Base-by-base conservation (phyloP, 345 rosid genomes). In the Populus ilicifolia region DNA sequence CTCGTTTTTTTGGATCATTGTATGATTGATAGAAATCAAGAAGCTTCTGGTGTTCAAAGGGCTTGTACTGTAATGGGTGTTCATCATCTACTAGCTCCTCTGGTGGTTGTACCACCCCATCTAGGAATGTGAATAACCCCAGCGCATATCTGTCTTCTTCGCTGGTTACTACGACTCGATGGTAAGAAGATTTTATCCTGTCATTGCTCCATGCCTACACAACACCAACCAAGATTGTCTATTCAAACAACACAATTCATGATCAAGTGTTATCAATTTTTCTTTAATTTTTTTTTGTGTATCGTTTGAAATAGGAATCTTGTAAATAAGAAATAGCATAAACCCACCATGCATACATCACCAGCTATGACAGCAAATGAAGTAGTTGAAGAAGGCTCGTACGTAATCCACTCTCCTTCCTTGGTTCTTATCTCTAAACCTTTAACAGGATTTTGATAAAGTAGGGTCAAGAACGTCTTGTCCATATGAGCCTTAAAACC, bases 191-290 rank as follows among this genome's bases (percentile, higher is more conserved):
- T 43, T 75, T 78, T 76, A 94, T 86, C 65, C 89, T 85, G 71
- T 89, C 93, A 59, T 94, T 94, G 81, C 94, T 92, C 98, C 97
- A 94, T 20, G 89, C 98, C 98, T 93, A 23, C 75, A 43, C 13
- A 20, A 43, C 20, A 27, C 10, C 41, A 16, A 21, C 5, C 6
- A 23, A 52, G 5, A 30, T 16, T 2, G 50, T 46, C 14, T 27
- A 27, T 18, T 13, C 20, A 13, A 46, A 30, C 8, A 5, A 11
- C 18, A 18, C 59, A 54, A 5, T 23, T 25, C 5, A 23, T 29
- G 20, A 33, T 30, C 11, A 67, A 29, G 39, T 17, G 41, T 30
- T 30, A 13, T 8, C 0, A 16, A 66, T 8, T 29, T n/a, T n/a
- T n/a, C n/a, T n/a, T 29, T 1, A 33, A 9, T 13, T 1, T 29